These are phyloP conservation scores for Fusarium sp. DNA, from an alignment of 2,329 filamentous ascomycete species.

Conservation along the genomic window DNA sequence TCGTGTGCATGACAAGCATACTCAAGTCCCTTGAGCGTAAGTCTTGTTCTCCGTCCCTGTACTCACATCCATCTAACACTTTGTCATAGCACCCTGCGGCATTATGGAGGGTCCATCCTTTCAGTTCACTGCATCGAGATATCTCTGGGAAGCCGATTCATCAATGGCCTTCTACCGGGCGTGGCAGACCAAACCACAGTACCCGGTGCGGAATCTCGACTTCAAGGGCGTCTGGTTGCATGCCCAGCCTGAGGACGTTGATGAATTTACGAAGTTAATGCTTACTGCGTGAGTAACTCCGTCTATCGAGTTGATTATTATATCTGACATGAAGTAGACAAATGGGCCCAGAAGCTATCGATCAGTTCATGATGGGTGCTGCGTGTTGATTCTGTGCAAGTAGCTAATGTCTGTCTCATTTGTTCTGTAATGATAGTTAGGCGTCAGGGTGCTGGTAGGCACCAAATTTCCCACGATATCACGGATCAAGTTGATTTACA, in stretches of 20 bases:
- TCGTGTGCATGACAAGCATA: constrained; percentile 49
- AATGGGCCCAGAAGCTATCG: constrained; percentile 50
- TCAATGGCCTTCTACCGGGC: constrained; percentile 56
- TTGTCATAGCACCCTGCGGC: constrained; percentile 25
- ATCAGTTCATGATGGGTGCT: constrained; percentile 51
- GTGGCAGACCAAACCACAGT: constrained; percentile 57
- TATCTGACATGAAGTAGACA: constrained; percentile 41
- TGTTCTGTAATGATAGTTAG: neutral
- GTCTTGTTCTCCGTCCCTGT: constrained; percentile 9
- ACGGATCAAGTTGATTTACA: neutral
- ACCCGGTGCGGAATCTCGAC: constrained; percentile 47
- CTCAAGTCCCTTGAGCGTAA: constrained; percentile 48
- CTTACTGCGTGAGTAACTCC: constrained; percentile 50
- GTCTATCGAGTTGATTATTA: neutral
- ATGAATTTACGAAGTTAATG: constrained; percentile 54
- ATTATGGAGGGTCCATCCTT: constrained; percentile 23
- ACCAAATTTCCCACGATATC: neutral
- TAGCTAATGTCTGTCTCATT: neutral
- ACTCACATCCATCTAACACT: constrained; percentile 3
- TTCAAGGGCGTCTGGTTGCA: constrained; percentile 53
- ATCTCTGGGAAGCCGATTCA: constrained; percentile 56
- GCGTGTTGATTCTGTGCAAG: constrained; percentile 12
- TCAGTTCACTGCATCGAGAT: constrained; percentile 52
- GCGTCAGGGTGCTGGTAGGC: neutral
- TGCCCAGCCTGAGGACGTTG: constrained; percentile 50